phyloP scores from a whole-genome alignment of 495 filamentous ascomycete genomes.

The Penicillium macrosclerotiorum region DNA sequence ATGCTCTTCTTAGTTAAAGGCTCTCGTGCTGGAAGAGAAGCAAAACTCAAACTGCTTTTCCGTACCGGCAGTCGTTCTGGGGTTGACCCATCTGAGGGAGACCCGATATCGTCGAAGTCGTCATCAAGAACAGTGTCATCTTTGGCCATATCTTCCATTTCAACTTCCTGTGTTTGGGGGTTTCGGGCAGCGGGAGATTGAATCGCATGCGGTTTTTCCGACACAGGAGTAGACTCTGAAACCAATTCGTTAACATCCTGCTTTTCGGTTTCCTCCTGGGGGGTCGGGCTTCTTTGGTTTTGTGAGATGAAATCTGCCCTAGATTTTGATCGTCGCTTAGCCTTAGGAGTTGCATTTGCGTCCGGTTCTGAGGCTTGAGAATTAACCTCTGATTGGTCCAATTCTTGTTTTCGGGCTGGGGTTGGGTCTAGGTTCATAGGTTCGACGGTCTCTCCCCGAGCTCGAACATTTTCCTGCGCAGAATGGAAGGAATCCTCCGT shows the following conservation, averaged over 20 bases:
- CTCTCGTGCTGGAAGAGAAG: constrained; percentile 86
- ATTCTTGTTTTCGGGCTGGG: constrained; percentile 14
- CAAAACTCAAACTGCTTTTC: constrained; percentile 92
- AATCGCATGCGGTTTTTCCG: constrained; percentile 16
- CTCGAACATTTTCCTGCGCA: constrained; percentile 57
- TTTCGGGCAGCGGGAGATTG: constrained; percentile 16
- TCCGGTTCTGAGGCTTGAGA: constrained; percentile 10
- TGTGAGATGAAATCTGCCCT: background rate
- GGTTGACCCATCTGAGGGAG: constrained; percentile 61
- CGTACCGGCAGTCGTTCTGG: constrained; percentile 65
- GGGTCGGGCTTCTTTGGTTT: constrained; percentile 12
- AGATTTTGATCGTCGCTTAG: constrained; percentile 2
- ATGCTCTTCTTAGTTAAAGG: constrained; percentile 81
- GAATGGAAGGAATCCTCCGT: constrained; percentile 66
- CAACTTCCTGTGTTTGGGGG: constrained; percentile 16
- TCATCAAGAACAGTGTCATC: constrained; percentile 52
- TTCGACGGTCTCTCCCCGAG: constrained; percentile 40
- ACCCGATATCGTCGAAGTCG: constrained; percentile 54
- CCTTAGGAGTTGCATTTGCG: constrained; percentile 16
- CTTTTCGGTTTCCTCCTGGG: constrained; percentile 7
- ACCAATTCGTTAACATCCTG: constrained; percentile 3
- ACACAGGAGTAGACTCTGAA: constrained; percentile 12
- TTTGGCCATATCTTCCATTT: constrained; percentile 32
- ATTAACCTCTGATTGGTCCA: constrained; percentile 7
- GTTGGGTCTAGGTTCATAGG: constrained; percentile 28